phyloP scores from a whole-genome alignment of 2,329 filamentous ascomycete genomes.

The Colletotrichum falcatum region DNA sequence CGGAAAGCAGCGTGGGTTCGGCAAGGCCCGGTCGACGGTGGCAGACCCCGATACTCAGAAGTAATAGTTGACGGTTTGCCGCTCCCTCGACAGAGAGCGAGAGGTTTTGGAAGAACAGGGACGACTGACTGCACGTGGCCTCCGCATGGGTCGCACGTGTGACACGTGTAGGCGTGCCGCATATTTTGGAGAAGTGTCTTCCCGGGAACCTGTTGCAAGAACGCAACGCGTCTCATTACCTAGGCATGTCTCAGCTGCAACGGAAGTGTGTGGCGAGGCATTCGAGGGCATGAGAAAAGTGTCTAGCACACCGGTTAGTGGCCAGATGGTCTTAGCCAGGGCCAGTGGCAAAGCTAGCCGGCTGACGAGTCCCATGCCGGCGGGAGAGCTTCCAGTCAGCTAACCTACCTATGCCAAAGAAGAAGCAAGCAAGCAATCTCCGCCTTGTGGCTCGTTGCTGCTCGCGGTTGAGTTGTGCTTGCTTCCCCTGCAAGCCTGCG shows the following conservation, averaged over 20 bases:
- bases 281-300: background rate
- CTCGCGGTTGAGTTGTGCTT: background rate
- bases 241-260: slow-evolving; percentile 2
- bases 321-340: background rate
- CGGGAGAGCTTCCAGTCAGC: background rate
- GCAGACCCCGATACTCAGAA: background rate
- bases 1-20: no score
- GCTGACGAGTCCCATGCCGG: background rate
- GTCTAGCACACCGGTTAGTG: background rate
- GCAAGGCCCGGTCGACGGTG: background rate
- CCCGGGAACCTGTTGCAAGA: background rate
- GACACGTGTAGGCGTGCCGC: background rate
- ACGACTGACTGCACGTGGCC: background rate
- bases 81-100: background rate
- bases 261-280: background rate
- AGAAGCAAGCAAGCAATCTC: background rate
- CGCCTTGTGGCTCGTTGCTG: no score
- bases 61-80: background rate
- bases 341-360: background rate
- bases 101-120: background rate
- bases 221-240: background rate
- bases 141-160: slow-evolving; percentile 2
- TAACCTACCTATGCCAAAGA: background rate
- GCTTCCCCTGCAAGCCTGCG: background rate
- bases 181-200: slow-evolving; percentile 6